These are phyloP conservation scores for Gaeumannomyces sp. DNA, from an alignment of 2,329 filamentous ascomycete species.

Conservation along the genomic window DNA sequence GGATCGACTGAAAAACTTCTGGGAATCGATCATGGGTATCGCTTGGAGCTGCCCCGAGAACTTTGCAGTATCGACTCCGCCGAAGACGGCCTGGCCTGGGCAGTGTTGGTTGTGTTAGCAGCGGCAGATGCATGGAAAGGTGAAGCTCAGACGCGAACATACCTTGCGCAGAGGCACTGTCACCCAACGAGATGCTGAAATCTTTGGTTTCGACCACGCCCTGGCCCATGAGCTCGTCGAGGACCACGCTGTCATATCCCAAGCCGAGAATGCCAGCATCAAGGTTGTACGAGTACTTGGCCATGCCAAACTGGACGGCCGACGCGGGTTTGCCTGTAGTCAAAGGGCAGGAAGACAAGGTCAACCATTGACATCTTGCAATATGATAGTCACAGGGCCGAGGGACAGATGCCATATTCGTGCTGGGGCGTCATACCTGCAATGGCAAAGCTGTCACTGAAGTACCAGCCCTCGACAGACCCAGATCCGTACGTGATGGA, in stretches of 20 bases:
- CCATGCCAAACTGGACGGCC: slow-evolving; percentile 10
- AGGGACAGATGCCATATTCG: not conserved
- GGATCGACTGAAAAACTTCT: not conserved
- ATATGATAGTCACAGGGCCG: not conserved
- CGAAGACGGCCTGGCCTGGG: slow-evolving; percentile 10
- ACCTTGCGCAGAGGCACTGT: slow-evolving; percentile 3
- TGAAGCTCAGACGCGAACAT: not conserved
- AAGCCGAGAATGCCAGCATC: slow-evolving; percentile 8
- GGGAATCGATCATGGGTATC: slow-evolving; percentile 4
- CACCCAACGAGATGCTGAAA: slow-evolving; percentile 9
- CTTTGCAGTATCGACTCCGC: slow-evolving; percentile 11
- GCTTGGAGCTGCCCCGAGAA: slow-evolving; percentile 8
- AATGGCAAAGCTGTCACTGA: slow-evolving; percentile 15
- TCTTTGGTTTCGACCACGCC: slow-evolving; percentile 7
- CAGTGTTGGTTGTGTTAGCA: not conserved
- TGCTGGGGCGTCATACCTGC: slow-evolving; percentile 7
- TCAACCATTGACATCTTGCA: not conserved
- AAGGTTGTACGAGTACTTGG: slow-evolving; percentile 1
- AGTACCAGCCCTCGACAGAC: slow-evolving; percentile 13
- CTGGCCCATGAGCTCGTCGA: slow-evolving; percentile 11
- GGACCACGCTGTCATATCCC: slow-evolving; percentile 8
- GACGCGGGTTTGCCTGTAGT: not conserved
- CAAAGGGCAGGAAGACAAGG: not conserved
- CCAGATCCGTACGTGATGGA: slow-evolving; percentile 18
- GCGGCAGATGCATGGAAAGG: too few relatives aligned